Evolutionary conservation across 768 basidiomycete genomes (phyloP).

Genomic region (Rhizopogon roseolus): DNA sequence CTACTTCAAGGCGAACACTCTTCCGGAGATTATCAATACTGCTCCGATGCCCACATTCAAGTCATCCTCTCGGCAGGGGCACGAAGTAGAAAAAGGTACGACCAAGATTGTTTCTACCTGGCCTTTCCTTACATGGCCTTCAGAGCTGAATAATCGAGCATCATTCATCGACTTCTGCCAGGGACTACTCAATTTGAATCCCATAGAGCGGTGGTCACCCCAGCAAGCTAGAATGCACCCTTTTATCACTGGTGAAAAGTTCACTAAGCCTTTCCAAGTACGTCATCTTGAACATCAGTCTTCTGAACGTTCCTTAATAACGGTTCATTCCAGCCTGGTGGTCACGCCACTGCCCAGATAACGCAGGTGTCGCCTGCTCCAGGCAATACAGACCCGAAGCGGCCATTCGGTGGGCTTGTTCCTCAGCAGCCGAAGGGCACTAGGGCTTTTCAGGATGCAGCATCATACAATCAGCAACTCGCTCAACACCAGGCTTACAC

Average conservation of each 20-base stretch:
- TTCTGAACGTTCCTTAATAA: conserved; percentile 1
- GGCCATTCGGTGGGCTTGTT: conserved; percentile 90
- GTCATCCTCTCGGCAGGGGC: conserved; percentile 59
- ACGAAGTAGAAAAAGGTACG: conserved; percentile 89
- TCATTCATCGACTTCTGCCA: conserved; percentile 98
- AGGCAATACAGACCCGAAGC: conserved; percentile 59
- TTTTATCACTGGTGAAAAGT: conserved; percentile 98
- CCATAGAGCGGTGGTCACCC: conserved; percentile 94
- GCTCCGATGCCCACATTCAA: conserved; percentile 91
- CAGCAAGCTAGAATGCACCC: conserved; percentile 95
- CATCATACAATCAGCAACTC: conserved; percentile 90
- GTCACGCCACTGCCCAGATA: conserved; percentile 25
- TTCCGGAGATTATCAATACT: conserved; percentile 94
- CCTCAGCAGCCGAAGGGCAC: conserved; percentile 85
- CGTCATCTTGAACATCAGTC: conserved; percentile 20
- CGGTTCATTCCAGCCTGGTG: conserved; percentile 45
- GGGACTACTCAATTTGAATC: conserved; percentile 90
- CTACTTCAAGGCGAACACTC: conserved; percentile 91
- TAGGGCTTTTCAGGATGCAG: conserved; percentile 87
- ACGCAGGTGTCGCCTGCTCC: conserved; percentile 26
- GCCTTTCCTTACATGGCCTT: not conserved
- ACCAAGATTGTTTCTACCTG: conserved; percentile 1
- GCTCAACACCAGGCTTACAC: conserved; percentile 93
- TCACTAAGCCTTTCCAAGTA: conserved; percentile 80
- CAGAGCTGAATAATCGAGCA: conserved; percentile 85